phyloP scores from a whole-genome alignment of 2,329 filamentous ascomycete species.

The Mollisiaceae sp. region DNA sequence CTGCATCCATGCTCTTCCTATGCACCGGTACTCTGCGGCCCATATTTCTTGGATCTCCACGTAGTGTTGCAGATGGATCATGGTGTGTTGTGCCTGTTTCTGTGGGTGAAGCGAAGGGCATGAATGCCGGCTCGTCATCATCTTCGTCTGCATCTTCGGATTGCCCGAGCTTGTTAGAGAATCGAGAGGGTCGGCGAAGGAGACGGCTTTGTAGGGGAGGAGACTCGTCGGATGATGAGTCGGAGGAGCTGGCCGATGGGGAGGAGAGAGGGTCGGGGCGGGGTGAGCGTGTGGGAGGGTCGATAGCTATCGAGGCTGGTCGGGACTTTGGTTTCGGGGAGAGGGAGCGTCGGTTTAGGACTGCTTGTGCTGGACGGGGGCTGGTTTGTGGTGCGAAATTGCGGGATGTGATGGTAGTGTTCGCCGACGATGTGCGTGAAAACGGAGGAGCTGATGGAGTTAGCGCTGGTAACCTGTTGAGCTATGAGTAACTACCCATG shows the following conservation, averaged over 20 bases:
- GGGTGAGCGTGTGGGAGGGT: conserved; percentile 25
- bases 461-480: conserved; percentile 14
- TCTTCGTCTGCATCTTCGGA: conserved; percentile 39
- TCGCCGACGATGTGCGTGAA: conserved; percentile 41
- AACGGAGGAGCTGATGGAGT: conserved; percentile 39
- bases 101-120: conserved; percentile 33
- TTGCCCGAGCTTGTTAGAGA: conserved; percentile 34
- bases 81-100: conserved; percentile 28
- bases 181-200: conserved; percentile 39
- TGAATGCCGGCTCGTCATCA: conserved; percentile 42
- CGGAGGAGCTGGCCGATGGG: conserved; percentile 30
- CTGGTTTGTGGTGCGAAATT: conserved; percentile 34
- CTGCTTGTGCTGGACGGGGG: conserved; percentile 37
- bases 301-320: conserved; percentile 28
- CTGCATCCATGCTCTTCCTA: conserved; percentile 31
- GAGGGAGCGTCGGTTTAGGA: conserved; percentile 33
- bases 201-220: conserved; percentile 38
- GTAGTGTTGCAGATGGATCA: conserved; percentile 40
- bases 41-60: conserved; percentile 36
- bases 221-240: conserved; percentile 37
- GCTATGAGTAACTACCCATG: conserved; percentile 29
- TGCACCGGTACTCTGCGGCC: conserved; percentile 23
- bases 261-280: conserved; percentile 29
- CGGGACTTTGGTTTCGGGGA: conserved; percentile 35
- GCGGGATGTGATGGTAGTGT: conserved; percentile 39